Evolutionary conservation across 2,329 filamentous ascomycete genomes (phyloP), one percentile per base, ranked within the genome.

Genomic region (Fusarium lyarnte): DNA sequence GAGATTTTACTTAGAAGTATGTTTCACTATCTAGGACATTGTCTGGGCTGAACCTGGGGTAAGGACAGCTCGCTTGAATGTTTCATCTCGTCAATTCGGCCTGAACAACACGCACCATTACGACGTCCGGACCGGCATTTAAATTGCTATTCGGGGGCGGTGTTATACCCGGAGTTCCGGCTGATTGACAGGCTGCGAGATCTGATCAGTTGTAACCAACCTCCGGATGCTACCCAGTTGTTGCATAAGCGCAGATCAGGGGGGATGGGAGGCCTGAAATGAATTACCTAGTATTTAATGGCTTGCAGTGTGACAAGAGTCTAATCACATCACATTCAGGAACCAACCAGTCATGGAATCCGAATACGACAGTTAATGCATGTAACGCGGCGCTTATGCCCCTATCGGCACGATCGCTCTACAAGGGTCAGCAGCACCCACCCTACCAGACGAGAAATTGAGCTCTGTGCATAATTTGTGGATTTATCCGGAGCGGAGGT

Each of bases 401-500:
- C 25, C n/a, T 53, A 60, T 27, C 36, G 27, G n/a, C 3, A 11
- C 25, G 31, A 76, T 69, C 52, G 17, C 29, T 72, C 19, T 77
- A 77, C 74, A 70, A 74, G 75, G 75, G 69, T 76, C 25, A 41
- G 27, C 9, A 13, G 46, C 54, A 59, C 67, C 74, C 71, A 74
- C 66, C 54, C 52, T 59, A 29, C 55, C 58, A 51, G 42, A 23
- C n/a, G 41, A 76, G 76, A 78, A 78, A 78, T 78, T 77, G 74
- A 78, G 76, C 73, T 65, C 69, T 65, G 33, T 74, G 70, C 73
- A 69, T 70, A 53, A 75, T 73, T 71, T 69, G 74, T 74, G 74
- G 76, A 77, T 77, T 77, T 77, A 77, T 64, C 76, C 76, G 75
- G 75, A 74, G 69, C 54, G 63, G 66, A 75, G 73, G 74, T 62